These are phyloP conservation scores for Hortaea werneckii DNA, from an alignment of 2,329 filamentous ascomycete genomes.

Conservation along the genomic window DNA sequence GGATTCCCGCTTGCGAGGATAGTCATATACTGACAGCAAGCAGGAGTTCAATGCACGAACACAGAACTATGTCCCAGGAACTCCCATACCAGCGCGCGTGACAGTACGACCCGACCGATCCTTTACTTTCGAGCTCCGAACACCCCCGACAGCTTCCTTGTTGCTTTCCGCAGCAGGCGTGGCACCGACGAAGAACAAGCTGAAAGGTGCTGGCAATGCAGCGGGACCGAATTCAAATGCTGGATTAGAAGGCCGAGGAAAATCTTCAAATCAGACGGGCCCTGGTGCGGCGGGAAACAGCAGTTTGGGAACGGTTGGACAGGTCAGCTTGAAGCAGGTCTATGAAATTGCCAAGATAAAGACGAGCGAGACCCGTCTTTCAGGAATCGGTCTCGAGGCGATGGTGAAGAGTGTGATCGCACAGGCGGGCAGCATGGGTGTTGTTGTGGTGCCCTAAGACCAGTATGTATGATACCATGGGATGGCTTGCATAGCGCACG, in stretches of 20 bases:
- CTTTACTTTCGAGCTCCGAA: conserved; percentile 87
- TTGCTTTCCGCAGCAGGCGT: conserved; percentile 75
- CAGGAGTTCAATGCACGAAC: conserved; percentile 97
- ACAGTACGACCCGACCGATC: conserved; percentile 86
- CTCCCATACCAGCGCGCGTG: conserved; percentile 81
- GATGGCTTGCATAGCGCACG: neutral
- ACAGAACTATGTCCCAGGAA: conserved; percentile 68
- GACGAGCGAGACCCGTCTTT: conserved; percentile 40
- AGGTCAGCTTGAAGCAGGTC: conserved; percentile 84
- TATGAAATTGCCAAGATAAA: conserved; percentile 99
- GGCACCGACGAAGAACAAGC: conserved; percentile 62
- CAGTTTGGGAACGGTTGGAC: conserved; percentile 69
- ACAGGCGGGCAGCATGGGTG: conserved; percentile 41
- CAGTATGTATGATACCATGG: neutral
- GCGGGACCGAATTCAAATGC: conserved; percentile 34
- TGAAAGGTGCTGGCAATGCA: conserved; percentile 56
- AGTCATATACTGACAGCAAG: neutral
- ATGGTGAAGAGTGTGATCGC: conserved; percentile 61
- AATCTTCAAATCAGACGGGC: conserved; percentile 14
- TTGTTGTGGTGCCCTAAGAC: conserved; percentile 38
- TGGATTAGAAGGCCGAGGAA: conserved; percentile 27
- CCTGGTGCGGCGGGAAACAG: conserved; percentile 41
- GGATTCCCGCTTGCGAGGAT: too few relatives aligned
- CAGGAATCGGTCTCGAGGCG: conserved; percentile 73
- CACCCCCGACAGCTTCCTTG: conserved; percentile 81